Percentiles rank a stretch among this genome's conserved stretches.
phyloP scores from a whole-genome alignment of 225 moss, liverwort and hornwort species.

The Antitrichia curtipendula region DNA sequence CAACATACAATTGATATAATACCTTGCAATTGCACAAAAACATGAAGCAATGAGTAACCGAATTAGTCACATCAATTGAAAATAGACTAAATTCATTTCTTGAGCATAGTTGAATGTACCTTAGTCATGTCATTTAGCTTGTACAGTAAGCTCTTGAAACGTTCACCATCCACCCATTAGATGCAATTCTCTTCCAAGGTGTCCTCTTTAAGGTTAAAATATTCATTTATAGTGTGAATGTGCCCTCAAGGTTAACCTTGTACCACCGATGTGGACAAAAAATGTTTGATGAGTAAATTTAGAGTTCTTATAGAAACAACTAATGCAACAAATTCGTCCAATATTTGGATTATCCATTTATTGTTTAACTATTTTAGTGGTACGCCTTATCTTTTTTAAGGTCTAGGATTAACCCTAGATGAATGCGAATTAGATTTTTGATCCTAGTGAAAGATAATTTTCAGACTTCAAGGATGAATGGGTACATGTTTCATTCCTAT shows the following conservation, averaged over 20 bases:
- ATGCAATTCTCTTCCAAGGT: background rate
- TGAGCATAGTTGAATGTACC: background rate
- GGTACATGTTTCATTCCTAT: background rate
- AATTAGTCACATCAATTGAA: background rate
- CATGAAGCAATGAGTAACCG: background rate
- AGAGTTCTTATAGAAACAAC: background rate
- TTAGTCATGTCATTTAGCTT: background rate
- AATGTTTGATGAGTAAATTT: too few relatives aligned
- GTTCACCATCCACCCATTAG: background rate
- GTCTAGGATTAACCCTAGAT: too few relatives aligned
- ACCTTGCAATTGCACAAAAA: too few relatives aligned
- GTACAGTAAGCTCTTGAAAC: background rate
- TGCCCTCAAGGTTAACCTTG: too few relatives aligned
- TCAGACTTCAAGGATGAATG: too few relatives aligned
- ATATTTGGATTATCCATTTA: background rate
- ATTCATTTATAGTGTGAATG: too few relatives aligned
- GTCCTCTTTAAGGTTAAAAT: too few relatives aligned
- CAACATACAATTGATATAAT: background rate
- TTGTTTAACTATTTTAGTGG: fast-evolving
- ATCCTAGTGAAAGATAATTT: too few relatives aligned
- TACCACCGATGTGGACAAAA: too few relatives aligned
- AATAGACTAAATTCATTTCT: background rate
- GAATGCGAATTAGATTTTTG: too few relatives aligned
- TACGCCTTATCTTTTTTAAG: background rate
- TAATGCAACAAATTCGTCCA: background rate